Evolutionary conservation across 306 rosid genomes (phyloP).

Genomic region (Corylus heterophylla): DNA sequence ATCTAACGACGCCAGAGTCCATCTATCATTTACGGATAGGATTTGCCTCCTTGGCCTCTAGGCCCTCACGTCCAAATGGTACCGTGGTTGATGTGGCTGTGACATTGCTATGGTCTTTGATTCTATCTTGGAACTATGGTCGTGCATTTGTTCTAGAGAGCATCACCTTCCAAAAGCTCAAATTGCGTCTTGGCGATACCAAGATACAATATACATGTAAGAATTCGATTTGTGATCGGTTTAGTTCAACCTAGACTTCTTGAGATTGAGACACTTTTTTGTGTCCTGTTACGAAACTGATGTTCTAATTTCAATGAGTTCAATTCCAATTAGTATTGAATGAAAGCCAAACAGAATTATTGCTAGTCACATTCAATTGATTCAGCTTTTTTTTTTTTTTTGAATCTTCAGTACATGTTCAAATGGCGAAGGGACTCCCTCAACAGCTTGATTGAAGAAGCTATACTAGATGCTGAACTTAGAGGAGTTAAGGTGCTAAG

Average conservation of each 20-base stretch:
- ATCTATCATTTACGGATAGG: constrained; percentile 37
- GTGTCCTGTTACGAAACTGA: no score
- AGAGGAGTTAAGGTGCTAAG: not conserved
- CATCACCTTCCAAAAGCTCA: constrained; percentile 27
- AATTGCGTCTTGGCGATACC: constrained; percentile 46
- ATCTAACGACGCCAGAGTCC: constrained; percentile 37
- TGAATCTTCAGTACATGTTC: not conserved
- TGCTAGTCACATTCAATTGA: no score
- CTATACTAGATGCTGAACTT: not conserved
- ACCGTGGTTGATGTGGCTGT: no score
- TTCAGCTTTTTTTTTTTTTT: no score
- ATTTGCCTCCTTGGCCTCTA: constrained; percentile 37
- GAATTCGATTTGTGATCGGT: not conserved
- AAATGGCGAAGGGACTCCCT: not conserved
- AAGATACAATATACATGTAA: constrained; percentile 27
- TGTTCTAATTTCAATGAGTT: no score
- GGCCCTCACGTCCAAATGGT: constrained; percentile 30
- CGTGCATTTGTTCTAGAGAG: constrained; percentile 35
- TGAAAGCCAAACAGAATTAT: no score
- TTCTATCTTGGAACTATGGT: constrained; percentile 26
- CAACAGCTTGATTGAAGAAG: not conserved
- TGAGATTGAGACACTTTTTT: no score
- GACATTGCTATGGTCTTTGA: no score
- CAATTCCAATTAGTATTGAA: no score
- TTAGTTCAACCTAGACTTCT: no score